Evolutionary conservation across 1,284 basidiomycete species (phyloP), one percentile per base, ranked within the genome.

Genomic region (Sanghuangporus baumii): DNA sequence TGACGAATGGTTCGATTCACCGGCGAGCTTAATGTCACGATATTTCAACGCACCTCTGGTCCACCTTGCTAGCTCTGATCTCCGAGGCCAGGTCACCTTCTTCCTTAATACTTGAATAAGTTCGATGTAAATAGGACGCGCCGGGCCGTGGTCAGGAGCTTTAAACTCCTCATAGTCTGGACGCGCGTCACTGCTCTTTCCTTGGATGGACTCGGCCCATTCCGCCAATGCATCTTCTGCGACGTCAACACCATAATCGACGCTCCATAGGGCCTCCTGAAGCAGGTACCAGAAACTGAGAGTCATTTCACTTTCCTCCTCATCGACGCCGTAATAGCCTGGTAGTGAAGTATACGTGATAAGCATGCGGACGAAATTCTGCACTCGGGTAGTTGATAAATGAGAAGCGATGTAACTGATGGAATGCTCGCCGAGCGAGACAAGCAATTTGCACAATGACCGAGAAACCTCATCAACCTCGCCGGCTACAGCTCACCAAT

Each of bases 221-320:
- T 71, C 68, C 5, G 72, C 73, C 8, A 74, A 71, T 18, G 77
- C 78, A 4, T 74, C 78, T 5, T 78, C 77, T 23, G 75, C 77
- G 2, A 77, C 74, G 60, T 85, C 83, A 61, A 73, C 71, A 37
- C 77, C 75, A 16, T 81, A 85, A 66, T 92, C 87, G 9, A 83
- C 83, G 57, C 81, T 86, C 88, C 92, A 93, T 38, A 96, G 74
- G 1, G 91, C 85, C 72, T 96, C 94, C 73, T 96, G 94, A 63
- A 95, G 83, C 31, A 92, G 77, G 66, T 93, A 94, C 88, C 94
- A 96, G 68, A 94, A 94, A 0, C 85, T 85, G 2, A 95, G 80
- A 1, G 89, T 91, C 78, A 91, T 84, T 77, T 94, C 92, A 69
- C 89, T 93, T 69, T 91, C 86, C 59, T 91, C 88, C 71, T 95